These are phyloP conservation scores for Backusella psychrophila DNA, from an alignment of 192 early-diverging fungal species.

Conservation along the genomic window DNA sequence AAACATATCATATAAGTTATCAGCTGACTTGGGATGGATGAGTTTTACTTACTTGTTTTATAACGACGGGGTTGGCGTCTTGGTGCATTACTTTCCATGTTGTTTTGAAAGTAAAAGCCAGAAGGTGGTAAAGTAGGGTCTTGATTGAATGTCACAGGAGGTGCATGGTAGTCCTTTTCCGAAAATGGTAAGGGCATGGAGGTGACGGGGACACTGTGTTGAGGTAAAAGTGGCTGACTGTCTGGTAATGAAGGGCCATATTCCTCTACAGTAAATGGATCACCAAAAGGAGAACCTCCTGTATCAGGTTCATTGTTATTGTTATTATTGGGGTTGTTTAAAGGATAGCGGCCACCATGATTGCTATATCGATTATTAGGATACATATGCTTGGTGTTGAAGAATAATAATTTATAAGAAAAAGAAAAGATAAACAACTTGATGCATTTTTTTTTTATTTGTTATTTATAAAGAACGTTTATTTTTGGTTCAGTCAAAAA, in stretches of 20 bases:
- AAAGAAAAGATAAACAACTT: background rate
- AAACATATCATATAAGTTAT: background rate
- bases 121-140: background rate
- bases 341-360: background rate
- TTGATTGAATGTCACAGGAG: conserved; percentile 20
- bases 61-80: conserved; percentile 46
- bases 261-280: conserved; percentile 22
- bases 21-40: background rate
- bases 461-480: background rate
- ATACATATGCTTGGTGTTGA: background rate
- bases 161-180: conserved; percentile 16
- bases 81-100: conserved; percentile 32
- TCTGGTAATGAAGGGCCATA: background rate
- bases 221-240: conserved; percentile 22
- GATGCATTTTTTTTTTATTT: background rate
- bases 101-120: conserved; percentile 22
- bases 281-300: conserved; percentile 6
- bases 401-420: background rate
- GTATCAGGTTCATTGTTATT: background rate
- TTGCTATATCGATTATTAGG: background rate
- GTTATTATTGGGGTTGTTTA: background rate
- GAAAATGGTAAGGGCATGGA: background rate
- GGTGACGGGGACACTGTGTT: conserved; percentile 7
- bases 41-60: conserved; percentile 38
- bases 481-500: background rate